These are phyloP conservation scores for Solanum megistacrolobum DNA, from an alignment of 257 asterid genomes.

Conservation along the genomic window DNA sequence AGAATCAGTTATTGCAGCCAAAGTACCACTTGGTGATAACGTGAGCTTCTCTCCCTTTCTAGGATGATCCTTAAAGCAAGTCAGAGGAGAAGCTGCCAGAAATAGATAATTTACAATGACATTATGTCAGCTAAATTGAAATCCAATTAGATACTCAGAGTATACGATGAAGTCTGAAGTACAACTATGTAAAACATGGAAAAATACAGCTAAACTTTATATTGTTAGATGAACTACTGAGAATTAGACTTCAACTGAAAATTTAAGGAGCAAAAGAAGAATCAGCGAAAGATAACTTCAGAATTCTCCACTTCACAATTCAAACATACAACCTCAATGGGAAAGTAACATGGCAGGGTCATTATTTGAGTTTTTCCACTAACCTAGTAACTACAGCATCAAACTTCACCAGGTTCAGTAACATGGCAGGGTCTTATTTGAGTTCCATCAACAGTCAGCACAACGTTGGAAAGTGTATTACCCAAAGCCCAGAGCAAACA, in stretches of 20 bases:
- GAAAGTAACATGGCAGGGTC: not conserved
- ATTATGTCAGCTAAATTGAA: constrained; percentile 1
- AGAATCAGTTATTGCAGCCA: constrained; percentile 98
- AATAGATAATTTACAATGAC: constrained; percentile 1
- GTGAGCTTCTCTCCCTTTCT: constrained; percentile 97
- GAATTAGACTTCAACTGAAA: not conserved
- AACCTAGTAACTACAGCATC: not conserved
- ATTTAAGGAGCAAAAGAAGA: not conserved
- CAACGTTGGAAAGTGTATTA: not conserved
- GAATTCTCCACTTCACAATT: not conserved
- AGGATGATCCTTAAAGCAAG: constrained; percentile 90
- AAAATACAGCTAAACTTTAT: not conserved
- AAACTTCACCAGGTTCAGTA: not conserved
- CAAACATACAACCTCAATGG: not conserved
- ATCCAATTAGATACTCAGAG: not conserved
- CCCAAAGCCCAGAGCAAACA: not conserved
- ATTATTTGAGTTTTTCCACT: not conserved
- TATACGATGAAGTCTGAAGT: not conserved
- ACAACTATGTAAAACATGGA: not conserved
- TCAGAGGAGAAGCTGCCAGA: constrained; percentile 76
- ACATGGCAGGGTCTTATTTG: too few species aligned
- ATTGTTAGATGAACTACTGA: not conserved
- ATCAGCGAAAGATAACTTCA: not conserved
- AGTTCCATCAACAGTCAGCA: not conserved
- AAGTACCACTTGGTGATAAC: constrained; percentile 85